phyloP scores from a whole-genome alignment of 192 early-diverging fungal genomes.

The Rhizophlyctis rosea region DNA sequence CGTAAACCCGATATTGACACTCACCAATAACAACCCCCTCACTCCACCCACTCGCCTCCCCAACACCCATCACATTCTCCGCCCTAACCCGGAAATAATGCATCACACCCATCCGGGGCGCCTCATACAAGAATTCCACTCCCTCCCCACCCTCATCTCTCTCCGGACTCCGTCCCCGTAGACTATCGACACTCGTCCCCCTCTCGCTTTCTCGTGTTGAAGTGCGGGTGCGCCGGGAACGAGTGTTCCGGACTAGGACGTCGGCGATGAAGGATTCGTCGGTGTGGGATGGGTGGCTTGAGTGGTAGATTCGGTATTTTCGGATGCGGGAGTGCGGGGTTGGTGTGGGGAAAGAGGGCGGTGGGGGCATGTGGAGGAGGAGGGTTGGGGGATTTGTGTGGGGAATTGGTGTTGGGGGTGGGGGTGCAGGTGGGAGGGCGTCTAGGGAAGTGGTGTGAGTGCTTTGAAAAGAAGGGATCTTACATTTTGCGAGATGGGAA shows the following conservation, averaged over 20 bases:
- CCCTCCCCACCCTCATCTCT: background rate
- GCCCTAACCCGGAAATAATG: slow-evolving; percentile 45
- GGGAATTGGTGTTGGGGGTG: background rate
- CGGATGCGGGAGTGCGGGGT: slow-evolving; percentile 16
- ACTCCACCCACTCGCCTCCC: slow-evolving; percentile 22
- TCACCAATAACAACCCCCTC: slow-evolving; percentile 27
- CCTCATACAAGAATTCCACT: slow-evolving; percentile 12
- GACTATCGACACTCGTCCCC: too few species aligned
- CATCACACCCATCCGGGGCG: slow-evolving; percentile 23
- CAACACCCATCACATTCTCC: slow-evolving; percentile 35
- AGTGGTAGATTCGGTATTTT: slow-evolving; percentile 37
- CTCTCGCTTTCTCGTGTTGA: too few species aligned
- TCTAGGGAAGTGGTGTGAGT: slow-evolving; percentile 19
- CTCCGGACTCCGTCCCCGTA: background rate
- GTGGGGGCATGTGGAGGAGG: slow-evolving; percentile 3
- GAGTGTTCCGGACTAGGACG: background rate
- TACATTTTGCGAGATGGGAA: too few species aligned
- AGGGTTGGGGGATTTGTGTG: slow-evolving; percentile 23
- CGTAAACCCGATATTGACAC: background rate
- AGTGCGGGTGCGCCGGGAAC: too few species aligned
- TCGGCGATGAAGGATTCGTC: slow-evolving; percentile 35
- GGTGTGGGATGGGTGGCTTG: slow-evolving; percentile 19
- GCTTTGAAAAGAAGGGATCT: slow-evolving; percentile 19
- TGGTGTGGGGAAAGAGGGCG: background rate
- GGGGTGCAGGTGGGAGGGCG: slow-evolving; percentile 6